These are phyloP conservation scores for Cerrena zonata DNA, from an alignment of 1,284 basidiomycete genomes.

Conservation along the genomic window DNA sequence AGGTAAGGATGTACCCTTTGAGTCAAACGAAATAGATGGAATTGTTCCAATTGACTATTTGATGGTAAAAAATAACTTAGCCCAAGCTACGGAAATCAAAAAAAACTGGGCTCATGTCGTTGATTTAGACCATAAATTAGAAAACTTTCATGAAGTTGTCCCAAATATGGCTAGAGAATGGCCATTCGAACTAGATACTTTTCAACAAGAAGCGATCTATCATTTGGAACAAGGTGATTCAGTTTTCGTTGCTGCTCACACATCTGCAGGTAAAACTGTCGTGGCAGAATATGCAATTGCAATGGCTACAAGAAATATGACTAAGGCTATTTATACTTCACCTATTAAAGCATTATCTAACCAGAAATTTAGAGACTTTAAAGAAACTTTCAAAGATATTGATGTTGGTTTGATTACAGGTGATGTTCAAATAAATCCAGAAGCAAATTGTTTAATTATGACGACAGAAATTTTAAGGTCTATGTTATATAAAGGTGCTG, in stretches of 20 bases:
- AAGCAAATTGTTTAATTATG: constrained; percentile 96
- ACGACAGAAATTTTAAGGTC: constrained; percentile 99
- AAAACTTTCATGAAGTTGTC: too few species aligned
- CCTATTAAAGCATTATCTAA: constrained; percentile 99
- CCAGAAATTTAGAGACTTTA: constrained; percentile 97
- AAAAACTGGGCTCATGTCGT: too few species aligned
- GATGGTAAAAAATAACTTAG: too few species aligned
- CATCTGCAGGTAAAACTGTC: constrained; percentile 96
- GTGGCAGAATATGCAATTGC: constrained; percentile 99
- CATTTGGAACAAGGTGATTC: constrained; percentile 97
- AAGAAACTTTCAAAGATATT: constrained; percentile 93
- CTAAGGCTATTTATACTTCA: constrained; percentile 97
- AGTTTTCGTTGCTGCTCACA: constrained; percentile 97
- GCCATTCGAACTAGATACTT: constrained; percentile 96
- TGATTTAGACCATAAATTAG: too few species aligned
- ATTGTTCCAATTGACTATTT: too few species aligned
- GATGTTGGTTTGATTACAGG: constrained; percentile 99
- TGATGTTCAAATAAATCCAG: constrained; percentile 99
- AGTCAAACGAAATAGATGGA: too few species aligned
- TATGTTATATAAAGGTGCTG: constrained; percentile 98
- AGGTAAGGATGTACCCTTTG: too few species aligned
- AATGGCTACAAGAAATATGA: constrained; percentile 84
- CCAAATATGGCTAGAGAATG: constrained; percentile 87
- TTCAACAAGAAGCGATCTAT: constrained; percentile 90
- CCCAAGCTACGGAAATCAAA: too few species aligned